Conservation (phyloP, 805 yeast species). For the Clavispora santaluciae region DNA sequence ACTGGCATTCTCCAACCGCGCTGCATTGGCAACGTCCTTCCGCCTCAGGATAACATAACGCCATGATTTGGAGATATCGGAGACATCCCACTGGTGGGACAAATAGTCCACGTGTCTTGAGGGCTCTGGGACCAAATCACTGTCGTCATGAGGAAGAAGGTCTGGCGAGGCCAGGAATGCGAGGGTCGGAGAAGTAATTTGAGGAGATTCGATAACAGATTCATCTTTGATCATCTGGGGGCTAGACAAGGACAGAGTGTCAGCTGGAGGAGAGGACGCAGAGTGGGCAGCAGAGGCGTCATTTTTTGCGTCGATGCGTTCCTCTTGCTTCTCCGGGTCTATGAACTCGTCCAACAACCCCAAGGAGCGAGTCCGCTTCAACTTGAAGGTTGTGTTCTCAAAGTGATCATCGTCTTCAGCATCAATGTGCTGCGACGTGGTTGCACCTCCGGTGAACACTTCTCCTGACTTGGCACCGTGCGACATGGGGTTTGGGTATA, state of each 20-base stretch:
- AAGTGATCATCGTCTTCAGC: constrained; percentile 71
- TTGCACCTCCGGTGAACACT: constrained; percentile 52
- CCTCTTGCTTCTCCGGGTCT: constrained; percentile 31
- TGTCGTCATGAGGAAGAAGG: constrained; percentile 73
- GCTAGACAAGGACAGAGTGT: neutral
- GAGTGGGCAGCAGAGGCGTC: neutral
- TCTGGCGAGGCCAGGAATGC: constrained; percentile 25
- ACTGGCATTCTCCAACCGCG: constrained; percentile 50
- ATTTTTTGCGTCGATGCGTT: constrained; percentile 10
- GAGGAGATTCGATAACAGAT: neutral
- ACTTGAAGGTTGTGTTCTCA: constrained; percentile 61
- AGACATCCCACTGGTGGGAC: constrained; percentile 93
- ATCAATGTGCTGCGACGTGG: constrained; percentile 62
- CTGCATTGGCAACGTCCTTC: constrained; percentile 69
- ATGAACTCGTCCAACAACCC: constrained; percentile 73
- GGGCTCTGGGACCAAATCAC: constrained; percentile 74
- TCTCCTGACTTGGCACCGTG: constrained; percentile 12
- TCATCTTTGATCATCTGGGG: neutral
- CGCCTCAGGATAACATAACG: constrained; percentile 80
- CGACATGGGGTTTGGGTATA: constrained; percentile 1
- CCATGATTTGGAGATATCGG: constrained; percentile 94
- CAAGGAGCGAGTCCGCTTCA: constrained; percentile 78
- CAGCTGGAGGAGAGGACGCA: neutral
- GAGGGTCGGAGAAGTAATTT: constrained; percentile 2
- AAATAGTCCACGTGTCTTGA: constrained; percentile 90